Conservation (phyloP, 116 monocot genomes). For the Cymodocea nodosa region DNA sequence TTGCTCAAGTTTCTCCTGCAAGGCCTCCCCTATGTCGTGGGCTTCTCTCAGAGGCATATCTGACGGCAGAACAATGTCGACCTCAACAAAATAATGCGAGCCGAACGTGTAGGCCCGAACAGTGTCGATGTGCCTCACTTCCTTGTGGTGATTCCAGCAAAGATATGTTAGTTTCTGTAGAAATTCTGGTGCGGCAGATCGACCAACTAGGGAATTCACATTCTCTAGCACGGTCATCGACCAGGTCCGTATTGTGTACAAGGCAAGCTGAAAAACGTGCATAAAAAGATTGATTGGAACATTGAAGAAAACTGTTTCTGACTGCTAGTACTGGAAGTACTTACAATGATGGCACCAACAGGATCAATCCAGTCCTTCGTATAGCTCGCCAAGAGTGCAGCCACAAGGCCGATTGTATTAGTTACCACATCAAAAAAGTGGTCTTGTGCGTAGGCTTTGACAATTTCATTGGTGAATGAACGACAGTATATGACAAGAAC, state of each 20-base stretch:
- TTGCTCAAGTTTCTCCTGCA: conserved; percentile 87
- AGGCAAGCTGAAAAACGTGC: conserved; percentile 48
- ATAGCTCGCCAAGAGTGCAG: conserved; percentile 81
- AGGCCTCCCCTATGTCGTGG: conserved; percentile 83
- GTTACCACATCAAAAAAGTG: conserved; percentile 93
- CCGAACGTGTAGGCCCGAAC: conserved; percentile 97
- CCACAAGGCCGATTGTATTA: conserved; percentile 73
- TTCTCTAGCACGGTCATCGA: conserved; percentile 89
- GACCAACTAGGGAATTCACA: conserved; percentile 82
- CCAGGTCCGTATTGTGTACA: conserved; percentile 95
- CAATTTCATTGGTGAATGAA: conserved; percentile 77
- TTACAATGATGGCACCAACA: conserved; percentile 84
- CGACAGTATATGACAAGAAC: conserved; percentile 60
- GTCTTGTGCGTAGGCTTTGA: conserved; percentile 89
- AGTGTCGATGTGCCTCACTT: conserved; percentile 71
- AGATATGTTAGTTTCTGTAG: conserved; percentile 92
- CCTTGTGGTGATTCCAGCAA: conserved; percentile 96
- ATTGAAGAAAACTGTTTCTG: not conserved
- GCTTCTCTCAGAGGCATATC: conserved; percentile 68
- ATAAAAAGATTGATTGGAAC: not conserved
- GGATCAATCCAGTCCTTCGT: conserved; percentile 70
- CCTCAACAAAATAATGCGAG: conserved; percentile 95
- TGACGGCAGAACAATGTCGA: conserved; percentile 82
- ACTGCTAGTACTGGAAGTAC: conserved; percentile 8
- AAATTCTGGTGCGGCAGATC: conserved; percentile 77